Conservation (phyloP, 768 basidiomycete species). For the Pholiota molesta region DNA sequence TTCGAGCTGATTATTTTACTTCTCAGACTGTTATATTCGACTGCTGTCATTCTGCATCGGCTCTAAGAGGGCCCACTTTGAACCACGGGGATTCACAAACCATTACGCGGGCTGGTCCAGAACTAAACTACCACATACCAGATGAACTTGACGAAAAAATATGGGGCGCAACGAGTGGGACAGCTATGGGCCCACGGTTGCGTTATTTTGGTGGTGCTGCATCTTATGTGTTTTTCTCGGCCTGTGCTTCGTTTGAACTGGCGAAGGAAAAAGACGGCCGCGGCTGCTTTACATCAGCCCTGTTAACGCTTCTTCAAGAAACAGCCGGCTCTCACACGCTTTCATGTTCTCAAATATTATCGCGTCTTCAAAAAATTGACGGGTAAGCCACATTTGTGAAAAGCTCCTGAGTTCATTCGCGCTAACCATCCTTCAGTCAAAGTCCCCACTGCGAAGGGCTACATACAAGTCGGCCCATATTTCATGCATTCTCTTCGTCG, state of each 20-base stretch:
- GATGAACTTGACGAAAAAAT: constrained; percentile 5
- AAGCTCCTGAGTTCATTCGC: neutral
- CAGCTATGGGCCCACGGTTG: no score
- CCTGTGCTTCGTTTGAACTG: constrained; percentile 5
- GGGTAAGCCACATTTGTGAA: neutral
- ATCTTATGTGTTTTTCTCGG: constrained; percentile 3
- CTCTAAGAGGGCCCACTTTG: neutral
- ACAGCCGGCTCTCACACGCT: neutral
- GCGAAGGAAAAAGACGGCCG: neutral
- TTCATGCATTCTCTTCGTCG: neutral
- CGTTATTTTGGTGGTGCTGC: no score
- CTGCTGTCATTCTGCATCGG: constrained; percentile 19
- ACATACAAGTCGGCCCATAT: neutral
- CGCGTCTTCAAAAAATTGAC: neutral
- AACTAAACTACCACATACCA: constrained; percentile 2
- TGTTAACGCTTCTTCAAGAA: neutral
- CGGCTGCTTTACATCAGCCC: constrained; percentile 5
- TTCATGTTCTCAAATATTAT: neutral
- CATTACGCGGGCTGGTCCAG: neutral
- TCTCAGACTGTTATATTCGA: constrained; percentile 21
- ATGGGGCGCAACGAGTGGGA: no score
- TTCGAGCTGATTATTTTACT: no score
- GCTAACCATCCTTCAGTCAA: neutral
- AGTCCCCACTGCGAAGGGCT: constrained; percentile 5
- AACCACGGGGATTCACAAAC: no score